Percentiles rank a stretch among this genome's conserved stretches.
phyloP scores from a whole-genome alignment of 805 yeast species.

The Alloascoidea africana region DNA sequence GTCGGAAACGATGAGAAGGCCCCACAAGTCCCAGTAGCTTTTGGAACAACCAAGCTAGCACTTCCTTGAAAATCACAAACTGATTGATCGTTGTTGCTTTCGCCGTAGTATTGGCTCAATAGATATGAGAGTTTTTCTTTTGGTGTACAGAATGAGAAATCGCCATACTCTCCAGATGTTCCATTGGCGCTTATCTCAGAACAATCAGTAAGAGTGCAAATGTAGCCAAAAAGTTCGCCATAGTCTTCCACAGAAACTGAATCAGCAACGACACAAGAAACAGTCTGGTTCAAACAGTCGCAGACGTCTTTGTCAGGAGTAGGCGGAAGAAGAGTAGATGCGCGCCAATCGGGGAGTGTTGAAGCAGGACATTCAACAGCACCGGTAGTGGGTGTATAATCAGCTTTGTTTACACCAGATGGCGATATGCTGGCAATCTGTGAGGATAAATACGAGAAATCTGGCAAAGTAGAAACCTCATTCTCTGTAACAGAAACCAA shows the following conservation, averaged over 20 bases:
- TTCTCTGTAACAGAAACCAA: constrained; percentile 41
- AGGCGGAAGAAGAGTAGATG: constrained; percentile 57
- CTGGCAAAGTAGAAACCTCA: constrained; percentile 33
- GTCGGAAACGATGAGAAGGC: too few species aligned
- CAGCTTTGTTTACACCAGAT: constrained; percentile 19
- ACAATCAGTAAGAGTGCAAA: constrained; percentile 50
- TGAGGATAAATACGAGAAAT: constrained; percentile 39
- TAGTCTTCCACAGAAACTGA: constrained; percentile 39
- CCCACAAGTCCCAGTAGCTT: too few species aligned
- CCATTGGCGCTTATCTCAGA: constrained; percentile 47
- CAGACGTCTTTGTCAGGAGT: constrained; percentile 57
- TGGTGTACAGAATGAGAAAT: constrained; percentile 57
- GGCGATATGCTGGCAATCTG: constrained; percentile 41
- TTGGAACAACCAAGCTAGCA: too few species aligned
- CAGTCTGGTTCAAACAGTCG: constrained; percentile 38
- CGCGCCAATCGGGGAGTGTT: constrained; percentile 42
- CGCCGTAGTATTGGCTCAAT: constrained; percentile 46
- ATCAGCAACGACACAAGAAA: constrained; percentile 42
- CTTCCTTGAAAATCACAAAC: constrained; percentile 66
- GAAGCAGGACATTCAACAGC: constrained; percentile 34
- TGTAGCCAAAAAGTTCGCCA: constrained; percentile 36
- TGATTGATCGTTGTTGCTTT: constrained; percentile 24
- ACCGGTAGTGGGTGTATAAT: constrained; percentile 18
- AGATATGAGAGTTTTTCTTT: constrained; percentile 55
- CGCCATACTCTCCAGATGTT: constrained; percentile 52